phyloP scores from a whole-genome alignment of 306 rosid species.

The Purshia tridentata region DNA sequence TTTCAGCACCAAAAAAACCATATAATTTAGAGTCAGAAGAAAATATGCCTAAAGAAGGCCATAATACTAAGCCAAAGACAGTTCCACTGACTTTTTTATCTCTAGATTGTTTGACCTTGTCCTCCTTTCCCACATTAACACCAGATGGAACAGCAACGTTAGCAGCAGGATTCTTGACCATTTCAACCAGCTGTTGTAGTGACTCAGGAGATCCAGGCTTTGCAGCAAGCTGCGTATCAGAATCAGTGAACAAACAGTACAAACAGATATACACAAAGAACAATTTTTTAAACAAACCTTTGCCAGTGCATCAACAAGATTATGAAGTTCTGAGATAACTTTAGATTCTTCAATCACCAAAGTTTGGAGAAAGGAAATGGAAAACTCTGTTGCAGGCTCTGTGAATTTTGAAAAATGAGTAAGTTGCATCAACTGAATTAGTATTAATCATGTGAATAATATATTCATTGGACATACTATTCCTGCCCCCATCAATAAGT shows the following conservation, averaged over 20 bases:
- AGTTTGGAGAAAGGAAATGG: conserved; percentile 76
- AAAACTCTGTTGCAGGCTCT: conserved; percentile 90
- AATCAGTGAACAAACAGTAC: conserved; percentile 22
- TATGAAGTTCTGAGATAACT: conserved; percentile 94
- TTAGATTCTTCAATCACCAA: conserved; percentile 71
- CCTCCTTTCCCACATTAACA: conserved; percentile 75
- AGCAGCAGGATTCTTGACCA: conserved; percentile 72
- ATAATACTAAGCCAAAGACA: conserved; percentile 12
- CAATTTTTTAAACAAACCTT: conserved; percentile 55
- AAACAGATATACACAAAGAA: not conserved
- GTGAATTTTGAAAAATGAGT: conserved; percentile 40
- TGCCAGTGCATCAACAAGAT: conserved; percentile 84
- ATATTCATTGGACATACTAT: conserved; percentile 58
- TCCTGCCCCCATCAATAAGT: conserved; percentile 95
- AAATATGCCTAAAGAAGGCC: not conserved
- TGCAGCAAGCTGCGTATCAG: conserved; percentile 62
- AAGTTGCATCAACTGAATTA: conserved; percentile 20
- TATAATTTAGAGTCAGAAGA: not conserved
- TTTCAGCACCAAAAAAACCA: not conserved
- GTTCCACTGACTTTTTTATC: conserved; percentile 70
- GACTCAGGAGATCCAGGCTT: conserved; percentile 95
- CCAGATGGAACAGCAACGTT: conserved; percentile 46
- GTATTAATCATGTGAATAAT: conserved; percentile 2
- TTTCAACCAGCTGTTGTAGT: conserved; percentile 78
- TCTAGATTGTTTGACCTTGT: conserved; percentile 65